Evolutionary conservation across 306 rosid genomes (phyloP), one percentile per base, ranked within the genome.

Genomic region (Lathyrus tuberosus): DNA sequence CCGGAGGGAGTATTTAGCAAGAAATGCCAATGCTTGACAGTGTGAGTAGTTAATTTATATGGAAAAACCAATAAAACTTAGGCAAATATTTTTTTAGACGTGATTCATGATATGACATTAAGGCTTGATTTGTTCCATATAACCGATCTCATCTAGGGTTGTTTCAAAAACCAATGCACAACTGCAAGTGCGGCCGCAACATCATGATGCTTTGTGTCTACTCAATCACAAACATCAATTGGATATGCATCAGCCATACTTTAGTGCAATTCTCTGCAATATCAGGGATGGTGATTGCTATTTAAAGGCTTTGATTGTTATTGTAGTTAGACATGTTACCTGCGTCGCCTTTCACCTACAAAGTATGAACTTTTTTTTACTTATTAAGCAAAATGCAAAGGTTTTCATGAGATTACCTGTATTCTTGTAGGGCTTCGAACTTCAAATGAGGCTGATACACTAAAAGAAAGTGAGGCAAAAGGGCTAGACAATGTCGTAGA

Each of bases 381-480:
- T 5, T 31, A 51, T 48, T 20, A 10, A 46, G 15, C 56, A 22
- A 48, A 62, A 77, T 38, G 31, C 26, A 38, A 6, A 64, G 28
- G 40, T 64, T 69, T 46, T 73, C 74, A 65, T 13, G 70, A 28
- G 42, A 72, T 69, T 81, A 94, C 99, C 99, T 88, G 96, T 67
- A 94, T 77, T 76, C 99, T 91, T 61, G 95, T 37, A 41, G 99
- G 97, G 79, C 74, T 91, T 49, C 91, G 91, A 76, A 82, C 97
- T 86, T 94, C 99, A 77, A 91, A 94, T 5, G 87, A 71, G 18
- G 99, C 97, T 33, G 95, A 81, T 48, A 95, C 99, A 57, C 97
- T 91, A 81, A 94, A 88, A 51, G 96, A 78, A 69, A 80, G 62
- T 16, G 84, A 79, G 15, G 90, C 82, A 49, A 94, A 83, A 13